Base-by-base conservation (phyloP, 2,329 filamentous ascomycete species). In the Raffaelea arxii region DNA sequence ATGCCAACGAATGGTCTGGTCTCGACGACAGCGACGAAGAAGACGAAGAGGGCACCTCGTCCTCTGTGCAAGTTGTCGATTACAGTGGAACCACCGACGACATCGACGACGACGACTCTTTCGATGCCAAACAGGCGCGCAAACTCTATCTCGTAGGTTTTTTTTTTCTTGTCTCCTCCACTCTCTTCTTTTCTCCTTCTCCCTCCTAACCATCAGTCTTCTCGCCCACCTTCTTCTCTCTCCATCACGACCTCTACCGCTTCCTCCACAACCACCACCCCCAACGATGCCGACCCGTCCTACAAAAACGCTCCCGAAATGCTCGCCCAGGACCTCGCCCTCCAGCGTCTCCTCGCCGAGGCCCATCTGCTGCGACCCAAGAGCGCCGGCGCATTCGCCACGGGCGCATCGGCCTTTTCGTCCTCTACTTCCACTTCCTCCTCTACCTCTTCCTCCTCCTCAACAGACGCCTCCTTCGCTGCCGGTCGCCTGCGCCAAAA, bases 301-400 rank as follows among this genome's bases (percentile, higher is more conserved):
- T 75, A 75, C 21, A 47, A 84, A 58, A 77, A 83, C 58, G 74
- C 75, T 44, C 72, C 72, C 52, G 75, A 75, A 11, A 84, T 94
- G 51, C 74, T 97, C 18, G 89, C 90, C 62, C 90, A 96, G 63
- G 92, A 97, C 63, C 80, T 95, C 46, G 90, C 87, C 35, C 80
- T 98, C 14, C 91, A 96, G 63, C 83, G 89, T 41, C 80, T 98
- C 36, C 79, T 98, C 48, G 77, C 83, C 55, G 92, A 98, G 71
- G 96, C 90, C 0, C 89, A 95, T 65, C 82, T 97, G 50, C 80
- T 97, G 48, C n/a, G n/a, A n/a, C n/a, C n/a, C n/a, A n/a, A n/a
- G n/a, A n/a, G n/a, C n/a, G 69, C 76, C 1, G 70, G 74, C 14
- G 68, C 75, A n/a, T n/a, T n/a, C n/a, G n/a, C n/a, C n/a, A n/a